phyloP scores from a whole-genome alignment of 2,329 filamentous ascomycete genomes.

The Rosellinia necatrix region DNA sequence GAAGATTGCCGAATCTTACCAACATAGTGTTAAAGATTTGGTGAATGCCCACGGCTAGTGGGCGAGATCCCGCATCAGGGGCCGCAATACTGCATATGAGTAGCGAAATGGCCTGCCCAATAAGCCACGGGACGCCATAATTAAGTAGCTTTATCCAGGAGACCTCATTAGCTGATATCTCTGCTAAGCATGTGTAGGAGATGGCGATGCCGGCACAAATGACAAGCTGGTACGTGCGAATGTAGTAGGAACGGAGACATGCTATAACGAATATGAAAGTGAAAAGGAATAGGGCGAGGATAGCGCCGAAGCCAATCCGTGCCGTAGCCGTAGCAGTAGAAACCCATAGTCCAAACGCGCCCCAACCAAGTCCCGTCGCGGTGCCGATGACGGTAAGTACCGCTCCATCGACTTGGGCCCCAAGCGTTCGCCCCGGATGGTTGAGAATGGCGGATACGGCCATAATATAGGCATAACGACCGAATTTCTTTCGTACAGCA shows the following conservation, averaged over 20 bases:
- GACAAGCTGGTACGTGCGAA: conserved; percentile 59
- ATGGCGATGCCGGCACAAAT: conserved; percentile 61
- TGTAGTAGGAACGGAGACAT: conserved; percentile 59
- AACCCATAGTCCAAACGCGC: conserved; percentile 56
- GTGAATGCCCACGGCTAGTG: conserved; percentile 54
- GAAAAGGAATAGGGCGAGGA: conserved; percentile 60
- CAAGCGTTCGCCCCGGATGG: conserved; percentile 59
- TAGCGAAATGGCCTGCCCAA: conserved; percentile 59
- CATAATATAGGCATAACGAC: conserved; percentile 60
- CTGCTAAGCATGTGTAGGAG: conserved; percentile 57
- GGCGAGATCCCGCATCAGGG: conserved; percentile 61
- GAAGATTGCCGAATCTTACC: conserved; percentile 36
- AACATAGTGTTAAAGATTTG: conserved; percentile 53
- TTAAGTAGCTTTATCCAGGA: conserved; percentile 56
- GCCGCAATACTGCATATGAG: conserved; percentile 53
- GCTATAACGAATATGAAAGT: conserved; percentile 57
- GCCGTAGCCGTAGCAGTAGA: conserved; percentile 55
- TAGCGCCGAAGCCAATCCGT: conserved; percentile 55
- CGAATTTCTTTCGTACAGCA: conserved; percentile 53
- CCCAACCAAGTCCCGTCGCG: conserved; percentile 59
- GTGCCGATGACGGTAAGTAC: conserved; percentile 59
- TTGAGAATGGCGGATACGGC: conserved; percentile 62
- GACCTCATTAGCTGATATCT: conserved; percentile 49
- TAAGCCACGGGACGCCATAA: conserved; percentile 60
- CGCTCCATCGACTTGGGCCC: conserved; percentile 61